Base-by-base conservation (phyloP, 257 asterid species). In the Mentha longifolia region DNA sequence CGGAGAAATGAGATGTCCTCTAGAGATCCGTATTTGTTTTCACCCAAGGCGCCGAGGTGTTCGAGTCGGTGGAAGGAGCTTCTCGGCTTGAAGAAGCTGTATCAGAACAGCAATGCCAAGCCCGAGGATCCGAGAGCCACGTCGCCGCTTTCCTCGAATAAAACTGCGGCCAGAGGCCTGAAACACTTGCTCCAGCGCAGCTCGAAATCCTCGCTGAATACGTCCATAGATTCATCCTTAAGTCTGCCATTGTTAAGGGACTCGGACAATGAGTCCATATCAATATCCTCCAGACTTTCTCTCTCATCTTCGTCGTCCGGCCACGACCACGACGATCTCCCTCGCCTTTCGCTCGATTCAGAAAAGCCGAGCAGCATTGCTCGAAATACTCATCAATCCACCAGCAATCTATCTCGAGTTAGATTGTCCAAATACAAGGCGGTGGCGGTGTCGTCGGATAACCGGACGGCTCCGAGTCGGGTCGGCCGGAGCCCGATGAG, bases 51-150 rank as follows among this genome's bases (percentile, higher is more conserved):
- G 64, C 97, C 98, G 22, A 82, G 89, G 61, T 89, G 98, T 78
- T 85, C 97, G 17, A 89, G 90, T 71, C 80, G 96, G 39, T 93
- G 98, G 98, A 93, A 84, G 66, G 97, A 89, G 91, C 84, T 93
- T 43, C 78, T 93, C 58, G 93, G 97, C 13, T 71, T 87, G 77
- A 91, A 83, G 82, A 94, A 87, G 73, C 86, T 88, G 60, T 80
- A 84, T n/a, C 90, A 86, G 47, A 87, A 82, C 69, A 80, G 75
- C 76, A 78, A 68, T 61, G 83, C 72, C n/a, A 88, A 76, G 83
- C 85, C 61, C 46, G 92, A 84, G 66, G 81, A 77, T 56, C 81
- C 52, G n/a, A 86, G 64, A 76, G 80, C 79, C 78, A 25, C 89
- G 49, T 67, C 92, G 35, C 67, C 90, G 0, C 3, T 71, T 0